Conservation (phyloP, 352 stramenopile species). For the Globisporangium solare region DNA sequence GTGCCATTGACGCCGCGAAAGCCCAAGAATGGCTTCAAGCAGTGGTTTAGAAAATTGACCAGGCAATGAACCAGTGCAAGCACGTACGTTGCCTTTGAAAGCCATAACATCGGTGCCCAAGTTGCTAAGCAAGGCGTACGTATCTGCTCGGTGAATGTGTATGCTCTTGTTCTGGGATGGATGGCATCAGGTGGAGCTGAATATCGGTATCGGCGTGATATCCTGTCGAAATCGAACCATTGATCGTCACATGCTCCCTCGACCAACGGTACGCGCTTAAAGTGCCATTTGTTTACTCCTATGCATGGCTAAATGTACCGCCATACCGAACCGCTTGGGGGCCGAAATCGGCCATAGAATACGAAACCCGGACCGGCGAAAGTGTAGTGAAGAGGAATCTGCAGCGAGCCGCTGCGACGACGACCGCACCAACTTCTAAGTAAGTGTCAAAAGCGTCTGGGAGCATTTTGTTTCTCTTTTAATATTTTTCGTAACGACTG, state of each 20-base stretch:
- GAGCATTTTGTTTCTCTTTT: background rate
- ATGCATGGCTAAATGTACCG: background rate
- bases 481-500: constrained; percentile 5
- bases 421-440: constrained; percentile 16
- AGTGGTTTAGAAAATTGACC: constrained; percentile 50
- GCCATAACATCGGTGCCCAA: background rate
- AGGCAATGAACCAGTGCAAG: constrained; percentile 44
- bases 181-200: constrained; percentile 46
- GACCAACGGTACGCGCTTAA: constrained; percentile 30
- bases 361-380: constrained; percentile 51
- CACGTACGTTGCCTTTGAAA: constrained; percentile 25
- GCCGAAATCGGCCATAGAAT: constrained; percentile 15
- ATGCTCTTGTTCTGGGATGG: too few species aligned
- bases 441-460: constrained; percentile 6
- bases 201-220: constrained; percentile 58
- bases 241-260: constrained; percentile 43
- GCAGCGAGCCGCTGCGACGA: background rate
- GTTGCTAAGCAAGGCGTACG: background rate
- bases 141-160: background rate
- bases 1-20: constrained; percentile 30
- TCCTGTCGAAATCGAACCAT: constrained; percentile 38
- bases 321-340: constrained; percentile 6
- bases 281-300: background rate
- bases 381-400: constrained; percentile 35
- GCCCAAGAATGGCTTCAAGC: constrained; percentile 61